Evolutionary conservation across 257 asterid genomes (phyloP).

Genomic region (Handroanthus guayacan): DNA sequence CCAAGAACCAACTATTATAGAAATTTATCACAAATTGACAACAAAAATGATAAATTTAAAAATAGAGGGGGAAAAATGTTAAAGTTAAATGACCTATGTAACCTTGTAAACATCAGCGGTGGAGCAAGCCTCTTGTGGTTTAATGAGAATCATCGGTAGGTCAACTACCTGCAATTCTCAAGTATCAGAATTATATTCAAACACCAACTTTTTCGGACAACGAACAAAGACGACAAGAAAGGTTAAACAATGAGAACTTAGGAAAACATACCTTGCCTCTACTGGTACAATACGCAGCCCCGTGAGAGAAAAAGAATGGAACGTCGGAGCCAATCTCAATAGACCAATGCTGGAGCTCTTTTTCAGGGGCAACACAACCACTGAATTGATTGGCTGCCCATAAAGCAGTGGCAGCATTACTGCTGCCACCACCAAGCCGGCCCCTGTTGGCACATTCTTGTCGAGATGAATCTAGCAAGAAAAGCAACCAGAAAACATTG

Average conservation of each 20-base stretch:
- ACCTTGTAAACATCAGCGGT: slow-evolving; percentile 99
- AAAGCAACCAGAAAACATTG: slow-evolving; percentile 23
- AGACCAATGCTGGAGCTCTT: slow-evolving; percentile 96
- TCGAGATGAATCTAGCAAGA: slow-evolving; percentile 85
- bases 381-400: slow-evolving; percentile 99
- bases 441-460: slow-evolving; percentile 96
- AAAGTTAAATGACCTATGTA: not conserved
- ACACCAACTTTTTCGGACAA: not conserved
- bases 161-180: slow-evolving; percentile 61
- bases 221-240: not conserved
- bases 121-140: slow-evolving; percentile 91
- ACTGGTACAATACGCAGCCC: slow-evolving; percentile 95
- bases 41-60: not conserved
- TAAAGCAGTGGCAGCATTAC: slow-evolving; percentile 98
- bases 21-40: no score
- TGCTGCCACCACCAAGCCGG: slow-evolving; percentile 99
- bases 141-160: slow-evolving; percentile 89
- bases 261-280: slow-evolving; percentile 81
- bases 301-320: slow-evolving; percentile 96
- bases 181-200: not conserved
- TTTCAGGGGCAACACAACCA: slow-evolving; percentile 80
- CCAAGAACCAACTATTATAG: no score
- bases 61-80: no score
- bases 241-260: not conserved
- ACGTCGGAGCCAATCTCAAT: slow-evolving; percentile 94